Evolutionary conservation across 1,284 basidiomycete genomes (phyloP).

Genomic region (Malassezia equina): DNA sequence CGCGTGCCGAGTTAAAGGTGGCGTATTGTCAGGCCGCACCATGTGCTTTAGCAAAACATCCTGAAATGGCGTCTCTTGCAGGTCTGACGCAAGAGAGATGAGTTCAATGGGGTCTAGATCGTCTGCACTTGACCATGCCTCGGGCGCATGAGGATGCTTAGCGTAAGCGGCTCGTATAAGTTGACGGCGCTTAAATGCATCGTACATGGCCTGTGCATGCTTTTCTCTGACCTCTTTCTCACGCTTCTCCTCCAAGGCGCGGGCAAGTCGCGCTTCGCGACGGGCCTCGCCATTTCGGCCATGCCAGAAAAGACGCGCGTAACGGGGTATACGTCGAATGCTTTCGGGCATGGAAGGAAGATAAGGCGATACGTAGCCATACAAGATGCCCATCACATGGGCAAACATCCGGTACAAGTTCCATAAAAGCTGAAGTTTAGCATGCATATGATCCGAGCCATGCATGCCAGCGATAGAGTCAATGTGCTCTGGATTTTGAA

Average conservation of each 20-base stretch:
- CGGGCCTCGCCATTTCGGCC: constrained; percentile 34
- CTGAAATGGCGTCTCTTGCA: constrained; percentile 15
- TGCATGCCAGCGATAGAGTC: constrained; percentile 1
- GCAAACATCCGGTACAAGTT: constrained; percentile 8
- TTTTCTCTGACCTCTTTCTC: neutral
- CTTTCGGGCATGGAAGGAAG: constrained; percentile 19
- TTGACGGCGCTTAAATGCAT: neutral
- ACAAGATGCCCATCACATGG: neutral
- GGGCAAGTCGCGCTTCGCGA: constrained; percentile 16
- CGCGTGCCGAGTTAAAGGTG: constrained; percentile 24
- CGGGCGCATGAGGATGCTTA: neutral
- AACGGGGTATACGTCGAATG: constrained; percentile 19
- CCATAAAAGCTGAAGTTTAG: neutral
- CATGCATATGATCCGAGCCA: constrained; percentile 12
- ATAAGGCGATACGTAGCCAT: constrained; percentile 12
- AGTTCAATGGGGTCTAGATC: constrained; percentile 9
- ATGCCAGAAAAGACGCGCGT: constrained; percentile 38
- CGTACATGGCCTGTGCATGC: neutral
- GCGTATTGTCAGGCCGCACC: constrained; percentile 10
- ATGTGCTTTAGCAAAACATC: constrained; percentile 26
- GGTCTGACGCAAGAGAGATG: constrained; percentile 4
- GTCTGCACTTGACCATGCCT: neutral
- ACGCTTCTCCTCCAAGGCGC: neutral
- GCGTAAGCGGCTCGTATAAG: neutral
- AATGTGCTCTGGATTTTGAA: constrained; percentile 10